Evolutionary conservation across 257 asterid genomes (phyloP).

Genomic region (Ophiorrhiza pumila): DNA sequence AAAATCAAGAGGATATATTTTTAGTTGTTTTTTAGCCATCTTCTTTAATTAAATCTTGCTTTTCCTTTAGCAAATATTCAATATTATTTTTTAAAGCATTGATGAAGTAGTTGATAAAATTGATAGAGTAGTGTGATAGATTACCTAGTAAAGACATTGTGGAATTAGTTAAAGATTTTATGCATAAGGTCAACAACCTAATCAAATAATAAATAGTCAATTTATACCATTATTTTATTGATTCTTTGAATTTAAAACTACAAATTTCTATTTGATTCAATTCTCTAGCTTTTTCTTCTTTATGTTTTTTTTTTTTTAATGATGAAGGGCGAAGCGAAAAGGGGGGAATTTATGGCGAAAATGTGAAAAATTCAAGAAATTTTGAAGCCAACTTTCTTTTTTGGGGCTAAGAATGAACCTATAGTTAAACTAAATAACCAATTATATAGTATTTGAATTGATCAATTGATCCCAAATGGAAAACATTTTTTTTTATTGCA

Average conservation of each 20-base stretch:
- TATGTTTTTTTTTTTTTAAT: neutral
- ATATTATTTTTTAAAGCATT: neutral
- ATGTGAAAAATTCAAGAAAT: neutral
- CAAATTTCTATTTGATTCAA: constrained; percentile 6
- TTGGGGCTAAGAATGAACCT: too few relatives aligned
- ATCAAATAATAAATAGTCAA: neutral
- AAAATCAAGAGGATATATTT: too few relatives aligned
- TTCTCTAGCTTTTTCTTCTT: too few relatives aligned
- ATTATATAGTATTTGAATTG: too few relatives aligned
- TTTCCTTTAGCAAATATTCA: too few relatives aligned
- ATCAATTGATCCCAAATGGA: too few relatives aligned
- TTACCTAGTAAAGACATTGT: constrained; percentile 3
- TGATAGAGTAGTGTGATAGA: neutral
- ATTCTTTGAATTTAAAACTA: constrained; percentile 6
- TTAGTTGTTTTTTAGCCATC: too few relatives aligned
- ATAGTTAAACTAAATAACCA: too few relatives aligned
- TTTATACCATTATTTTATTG: neutral
- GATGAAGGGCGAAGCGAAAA: neutral
- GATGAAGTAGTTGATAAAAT: neutral
- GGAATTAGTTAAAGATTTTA: neutral
- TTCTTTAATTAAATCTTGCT: neutral
- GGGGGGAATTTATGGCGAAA: neutral
- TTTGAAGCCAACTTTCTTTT: neutral
- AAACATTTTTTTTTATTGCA: too few relatives aligned
- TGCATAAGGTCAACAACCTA: constrained; percentile 17